Evolutionary conservation across 257 asterid species (phyloP).

Genomic region (Solanum chiquidenum): DNA sequence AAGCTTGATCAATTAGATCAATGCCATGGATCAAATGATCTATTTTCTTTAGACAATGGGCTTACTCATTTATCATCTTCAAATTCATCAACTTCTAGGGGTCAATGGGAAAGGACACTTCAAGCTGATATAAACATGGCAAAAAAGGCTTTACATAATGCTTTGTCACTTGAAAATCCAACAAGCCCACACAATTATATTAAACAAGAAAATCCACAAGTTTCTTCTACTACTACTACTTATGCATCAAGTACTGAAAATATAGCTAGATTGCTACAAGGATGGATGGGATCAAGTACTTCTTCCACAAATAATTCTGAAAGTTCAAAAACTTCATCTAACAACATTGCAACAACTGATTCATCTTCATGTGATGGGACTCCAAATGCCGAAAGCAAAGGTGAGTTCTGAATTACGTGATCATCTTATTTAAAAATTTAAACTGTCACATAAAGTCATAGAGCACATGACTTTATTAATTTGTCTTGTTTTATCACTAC

Average conservation of each 20-base stretch:
- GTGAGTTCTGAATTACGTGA: neutral
- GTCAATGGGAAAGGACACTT: conserved; percentile 85
- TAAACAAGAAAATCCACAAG: neutral
- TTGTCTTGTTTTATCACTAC: no score
- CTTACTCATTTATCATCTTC: conserved; percentile 23
- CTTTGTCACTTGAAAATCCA: conserved; percentile 37
- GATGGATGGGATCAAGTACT: conserved; percentile 32
- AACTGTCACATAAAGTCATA: neutral
- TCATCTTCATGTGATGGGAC: neutral
- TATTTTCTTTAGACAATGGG: neutral
- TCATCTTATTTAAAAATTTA: neutral
- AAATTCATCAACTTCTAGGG: conserved; percentile 18
- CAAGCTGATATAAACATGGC: conserved; percentile 74
- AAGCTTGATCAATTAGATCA: conserved; percentile 13
- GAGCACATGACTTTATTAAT: neutral
- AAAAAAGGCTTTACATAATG: conserved; percentile 82
- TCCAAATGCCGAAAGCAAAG: neutral
- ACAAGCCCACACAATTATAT: neutral
- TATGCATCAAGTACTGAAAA: conserved; percentile 88
- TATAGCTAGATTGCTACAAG: conserved; percentile 59
- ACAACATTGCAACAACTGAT: neutral
- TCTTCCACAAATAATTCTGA: conserved; percentile 20
- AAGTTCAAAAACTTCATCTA: conserved; percentile 22
- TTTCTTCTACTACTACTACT: neutral
- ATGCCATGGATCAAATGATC: conserved; percentile 1